Base-by-base conservation (phyloP, 441 rosid genomes). In the Gossypium trilobum region DNA sequence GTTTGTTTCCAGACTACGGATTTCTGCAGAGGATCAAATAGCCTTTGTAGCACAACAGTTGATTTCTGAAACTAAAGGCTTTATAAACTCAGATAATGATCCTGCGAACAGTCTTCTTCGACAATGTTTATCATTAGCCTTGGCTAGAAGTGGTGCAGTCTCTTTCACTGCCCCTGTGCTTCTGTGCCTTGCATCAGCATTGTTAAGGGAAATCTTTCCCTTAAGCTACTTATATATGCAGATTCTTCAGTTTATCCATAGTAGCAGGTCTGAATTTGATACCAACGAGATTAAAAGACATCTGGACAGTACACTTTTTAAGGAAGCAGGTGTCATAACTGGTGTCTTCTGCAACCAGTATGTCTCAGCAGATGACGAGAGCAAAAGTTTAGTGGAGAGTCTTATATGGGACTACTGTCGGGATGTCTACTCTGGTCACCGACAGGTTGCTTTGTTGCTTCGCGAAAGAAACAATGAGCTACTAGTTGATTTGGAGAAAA, bases 301-400 rank as follows among this genome's bases (percentile, higher is more conserved):
- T 77, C 57, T 87, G 46, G 82, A 81, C 74, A 83, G 85, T 74
- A 77, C 84, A 78, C 67, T 76, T 57, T 89, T 92, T 75, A 92
- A 82, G 74, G 99, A 94, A 81, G 92, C 92, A n/a, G 99, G 97
- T 72, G 79, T 85, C 52, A 75, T 89, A 77, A 83, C 87, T 65
- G 85, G 90, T 70, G 87, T 87, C 63, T 86, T 94, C 75, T 92
- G 97, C 85, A 88, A 85, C 68, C 97, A 86, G 61, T 92, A 94
- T 79, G 80, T 71, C 20, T 81, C 82, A 56, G 86, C 82, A 48
- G 90, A 84, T 73, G 93, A 85, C 69, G 87, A 83, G 73, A 85
- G 78, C 84, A 88, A 84, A 73, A 67, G 39, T 25, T 66, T 70
- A 6, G 97, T 88, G 78, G 99, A 94, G 81, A 85, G 76, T 64